Evolutionary conservation across 257 asterid genomes (phyloP).

Genomic region (Solanum etuberosum): DNA sequence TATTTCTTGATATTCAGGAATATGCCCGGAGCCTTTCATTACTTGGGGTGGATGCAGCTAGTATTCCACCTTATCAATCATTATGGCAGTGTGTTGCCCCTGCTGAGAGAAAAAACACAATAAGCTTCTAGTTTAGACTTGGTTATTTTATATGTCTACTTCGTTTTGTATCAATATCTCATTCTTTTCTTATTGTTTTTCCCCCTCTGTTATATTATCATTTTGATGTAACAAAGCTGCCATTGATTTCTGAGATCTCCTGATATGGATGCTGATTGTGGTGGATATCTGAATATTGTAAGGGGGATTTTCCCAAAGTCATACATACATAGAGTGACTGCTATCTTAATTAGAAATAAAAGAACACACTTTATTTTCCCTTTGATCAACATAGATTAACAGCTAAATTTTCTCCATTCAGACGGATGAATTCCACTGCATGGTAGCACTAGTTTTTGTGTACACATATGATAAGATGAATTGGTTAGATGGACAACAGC

Average conservation of each 20-base stretch:
- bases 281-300: background rate
- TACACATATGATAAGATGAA: background rate
- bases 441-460: background rate
- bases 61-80: slow-evolving; percentile 57
- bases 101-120: slow-evolving; percentile 38
- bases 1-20: slow-evolving; percentile 96
- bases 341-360: background rate
- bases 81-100: slow-evolving; percentile 94
- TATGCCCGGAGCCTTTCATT: slow-evolving; percentile 71
- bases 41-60: slow-evolving; percentile 71
- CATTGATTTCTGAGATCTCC: background rate
- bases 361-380: background rate
- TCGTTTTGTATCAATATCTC: background rate
- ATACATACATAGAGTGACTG: background rate
- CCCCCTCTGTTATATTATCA: background rate
- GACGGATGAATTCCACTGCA: background rate
- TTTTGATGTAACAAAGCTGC: background rate
- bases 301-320: background rate
- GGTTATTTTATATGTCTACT: background rate
- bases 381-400: background rate
- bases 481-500: background rate
- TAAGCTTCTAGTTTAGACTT: background rate
- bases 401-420: background rate
- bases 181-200: background rate
- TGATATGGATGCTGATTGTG: background rate